A percentile compares a stretch with the other conserved stretches of the same genome.
Evolutionary conservation across 2,329 filamentous ascomycete genomes (phyloP).

Genomic region (Aspergillus proliferans): DNA sequence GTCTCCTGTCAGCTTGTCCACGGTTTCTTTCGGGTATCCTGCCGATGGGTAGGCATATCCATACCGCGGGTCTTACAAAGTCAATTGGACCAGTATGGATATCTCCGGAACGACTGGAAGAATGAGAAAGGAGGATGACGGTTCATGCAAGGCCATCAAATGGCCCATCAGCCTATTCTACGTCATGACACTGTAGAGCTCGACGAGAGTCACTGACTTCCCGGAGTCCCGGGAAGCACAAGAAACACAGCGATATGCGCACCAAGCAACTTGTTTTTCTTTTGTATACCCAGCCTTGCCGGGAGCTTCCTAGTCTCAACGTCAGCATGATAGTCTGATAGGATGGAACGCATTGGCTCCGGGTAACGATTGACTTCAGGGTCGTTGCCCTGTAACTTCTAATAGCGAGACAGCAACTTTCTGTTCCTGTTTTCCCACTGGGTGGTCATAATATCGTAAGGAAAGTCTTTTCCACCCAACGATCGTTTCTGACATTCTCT

Average conservation of each 20-base stretch:
- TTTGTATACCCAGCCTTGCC: constrained; percentile 1
- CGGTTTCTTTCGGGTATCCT: not conserved
- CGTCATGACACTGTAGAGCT: not conserved
- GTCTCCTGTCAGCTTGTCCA: constrained; percentile 6
- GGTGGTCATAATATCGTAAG: too few species aligned
- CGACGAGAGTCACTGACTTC: not conserved
- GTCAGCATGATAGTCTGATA: constrained; percentile 27
- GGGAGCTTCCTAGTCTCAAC: constrained; percentile 19
- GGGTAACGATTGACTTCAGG: not conserved
- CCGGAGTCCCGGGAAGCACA: not conserved
- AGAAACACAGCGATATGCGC: not conserved
- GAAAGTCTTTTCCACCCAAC: too few species aligned
- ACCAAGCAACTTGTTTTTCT: too few species aligned
- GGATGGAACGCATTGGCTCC: not conserved
- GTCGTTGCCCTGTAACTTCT: too few species aligned
- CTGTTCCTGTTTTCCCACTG: too few species aligned
- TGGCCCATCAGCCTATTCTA: not conserved
- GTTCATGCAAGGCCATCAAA: not conserved
- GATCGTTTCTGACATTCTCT: too few species aligned
- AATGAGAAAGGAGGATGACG: not conserved
- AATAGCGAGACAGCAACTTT: too few species aligned
- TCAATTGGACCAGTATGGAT: not conserved
- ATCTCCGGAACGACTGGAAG: not conserved
- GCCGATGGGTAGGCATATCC: not conserved
- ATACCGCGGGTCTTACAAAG: not conserved